Evolutionary conservation across 805 yeast genomes (phyloP), one percentile per base, ranked within the genome.

Genomic region (Wickerhamomyces bisporus): DNA sequence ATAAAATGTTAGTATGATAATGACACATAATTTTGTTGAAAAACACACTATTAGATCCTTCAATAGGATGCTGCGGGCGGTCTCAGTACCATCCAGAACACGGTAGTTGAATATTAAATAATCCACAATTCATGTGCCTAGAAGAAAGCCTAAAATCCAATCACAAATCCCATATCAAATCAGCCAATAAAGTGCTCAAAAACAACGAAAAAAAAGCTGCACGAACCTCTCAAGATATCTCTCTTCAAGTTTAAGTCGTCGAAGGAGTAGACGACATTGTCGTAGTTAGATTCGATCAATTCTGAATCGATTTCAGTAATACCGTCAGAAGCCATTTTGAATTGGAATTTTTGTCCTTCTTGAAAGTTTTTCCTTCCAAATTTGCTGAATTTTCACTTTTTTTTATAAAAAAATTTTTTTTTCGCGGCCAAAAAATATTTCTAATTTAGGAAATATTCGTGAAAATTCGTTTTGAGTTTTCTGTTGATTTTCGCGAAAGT

Each of bases 231-330:
- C 47, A 76, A 61, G 42, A 77, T 60, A 37, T 69, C 70, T 37
- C 77, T 81, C 65, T 82, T 82, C 60, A 84, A 70, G 73, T 81
- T 75, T 74, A 84, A 77, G 53, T 79, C 89, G 60, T 84, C 94
- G 68, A 84, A 84, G 44, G 82, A 68, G 70, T 73, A 64, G 57
- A 75, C 79, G 62, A 86, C 88, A 66, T 88, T 87, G 77, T 89
- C 96, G 80, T 89, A 87, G 83, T 91, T 91, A 71, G 96, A 72
- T 74, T 85, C 91, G 64, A 91, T 88, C 64, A 77, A 77, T 65
- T 78, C 78, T 62, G 87, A 69, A 68, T 84, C 94, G 64, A 85
- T 76, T 66, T 85, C 93, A 49, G 79, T 72, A 60, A 79, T 79
- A 60, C 84, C 85, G 71, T 80, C 86, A 55, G 79, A 42, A 46